Evolutionary conservation across 495 filamentous ascomycete genomes (phyloP), one percentile per base, ranked within the genome.

Genomic region (Aspergillus saccharolyticus): DNA sequence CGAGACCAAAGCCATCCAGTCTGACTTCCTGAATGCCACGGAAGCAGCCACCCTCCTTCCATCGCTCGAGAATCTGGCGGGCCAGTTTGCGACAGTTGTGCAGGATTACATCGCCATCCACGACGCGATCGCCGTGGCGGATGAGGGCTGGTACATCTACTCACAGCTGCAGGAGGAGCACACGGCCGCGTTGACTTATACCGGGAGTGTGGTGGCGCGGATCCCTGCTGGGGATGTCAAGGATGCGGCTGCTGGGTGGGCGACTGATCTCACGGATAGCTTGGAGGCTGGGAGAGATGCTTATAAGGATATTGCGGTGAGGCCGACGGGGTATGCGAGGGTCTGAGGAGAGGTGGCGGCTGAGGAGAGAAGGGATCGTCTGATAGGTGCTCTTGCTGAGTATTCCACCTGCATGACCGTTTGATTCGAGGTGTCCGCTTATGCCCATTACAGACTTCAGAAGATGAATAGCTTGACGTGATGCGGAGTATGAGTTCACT

Each of bases 141-240:
- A 25, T 4, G 46, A 25, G 21, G 46, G 46, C 2, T 49, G 46
- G 46, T 49, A 49, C 24, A 25, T 49, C 46, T 49, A 49, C 16
- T 49, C 46, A 12, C 46, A 49, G 46, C 46, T 49, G 20, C 46
- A 49, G 46, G 46, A 49, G 24, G 46, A 49, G 46, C 46, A 49
- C 24, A 49, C 46, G 4, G 46, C 21, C 46, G 46, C 46, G 10
- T 25, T 49, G 46, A 49, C 21, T 2, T 49, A 49, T 25, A 49
- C 46, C 10, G 46, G 46, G 9, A 49, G 21, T 8, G 46, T 49
- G 18, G 46, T 49, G 21, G 46, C 46, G 0, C 46, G 46, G 4
- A 49, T 49, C 21, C 46, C 46, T 1, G 46, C 46, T 4, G 46
- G 46, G 7, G 21, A 25, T 14, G 6, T 49, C 20, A 49, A 49